Evolutionary conservation across 495 filamentous ascomycete genomes (phyloP).

Genomic region (Hypoxylon lienhwacheense): DNA sequence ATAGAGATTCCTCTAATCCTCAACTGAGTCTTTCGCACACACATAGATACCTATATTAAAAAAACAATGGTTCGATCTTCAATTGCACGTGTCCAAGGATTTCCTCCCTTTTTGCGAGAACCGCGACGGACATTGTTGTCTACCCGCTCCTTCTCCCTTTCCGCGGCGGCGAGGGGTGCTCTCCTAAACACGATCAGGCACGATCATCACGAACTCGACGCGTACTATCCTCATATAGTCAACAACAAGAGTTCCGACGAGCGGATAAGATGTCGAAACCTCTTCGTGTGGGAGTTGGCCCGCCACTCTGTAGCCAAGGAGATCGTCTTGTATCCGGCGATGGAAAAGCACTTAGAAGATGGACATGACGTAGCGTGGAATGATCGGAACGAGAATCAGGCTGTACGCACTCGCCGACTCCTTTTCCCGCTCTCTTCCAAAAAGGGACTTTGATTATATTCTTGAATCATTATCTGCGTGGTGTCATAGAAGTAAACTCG

Average conservation of each 20-base stretch:
- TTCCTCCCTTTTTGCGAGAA: neutral
- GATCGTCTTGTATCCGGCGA: constrained; percentile 66
- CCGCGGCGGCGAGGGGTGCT: neutral
- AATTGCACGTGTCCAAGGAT: neutral
- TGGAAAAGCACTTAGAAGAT: constrained; percentile 58
- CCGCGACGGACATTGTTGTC: neutral
- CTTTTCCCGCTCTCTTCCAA: neutral
- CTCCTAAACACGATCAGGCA: constrained; percentile 59
- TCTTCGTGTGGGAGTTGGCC: constrained; percentile 70
- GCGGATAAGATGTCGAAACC: constrained; percentile 58
- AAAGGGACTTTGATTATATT: no score
- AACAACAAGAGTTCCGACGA: constrained; percentile 49
- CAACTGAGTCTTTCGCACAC: neutral
- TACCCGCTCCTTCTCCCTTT: constrained; percentile 4
- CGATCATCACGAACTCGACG: constrained; percentile 63
- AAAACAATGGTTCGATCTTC: constrained; percentile 8
- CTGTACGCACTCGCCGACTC: constrained; percentile 36
- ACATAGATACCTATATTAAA: neutral
- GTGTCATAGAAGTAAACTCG: no score
- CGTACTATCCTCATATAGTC: constrained; percentile 59
- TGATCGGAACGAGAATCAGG: constrained; percentile 59
- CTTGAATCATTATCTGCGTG: no score
- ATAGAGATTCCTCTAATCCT: neutral
- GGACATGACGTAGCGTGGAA: constrained; percentile 54
- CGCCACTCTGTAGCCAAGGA: constrained; percentile 66